Conservation (phyloP, 768 basidiomycete species). For the Trametes elegans region DNA sequence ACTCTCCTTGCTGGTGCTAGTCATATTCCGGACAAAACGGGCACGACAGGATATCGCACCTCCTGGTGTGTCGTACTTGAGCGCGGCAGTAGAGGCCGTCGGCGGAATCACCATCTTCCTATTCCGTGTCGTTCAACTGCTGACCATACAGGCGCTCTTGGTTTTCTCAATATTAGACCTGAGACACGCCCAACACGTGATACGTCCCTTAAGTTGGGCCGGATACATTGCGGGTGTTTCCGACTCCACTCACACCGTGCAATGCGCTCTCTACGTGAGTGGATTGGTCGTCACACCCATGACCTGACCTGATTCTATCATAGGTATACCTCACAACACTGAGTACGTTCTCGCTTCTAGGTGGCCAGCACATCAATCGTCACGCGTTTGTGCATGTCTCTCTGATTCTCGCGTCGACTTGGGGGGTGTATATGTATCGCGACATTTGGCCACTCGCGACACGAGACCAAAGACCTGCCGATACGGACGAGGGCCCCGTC, state of each 20-base stretch:
- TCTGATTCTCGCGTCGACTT: constrained; percentile 33
- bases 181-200: not conserved
- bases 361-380: constrained; percentile 24
- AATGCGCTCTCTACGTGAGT: not conserved
- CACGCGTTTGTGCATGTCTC: constrained; percentile 33
- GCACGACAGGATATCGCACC: too few species aligned
- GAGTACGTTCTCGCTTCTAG: constrained; percentile 29
- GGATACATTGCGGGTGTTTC: not conserved
- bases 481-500: constrained; percentile 31
- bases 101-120: not conserved
- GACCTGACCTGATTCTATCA: not conserved
- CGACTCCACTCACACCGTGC: not conserved
- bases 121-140: not conserved
- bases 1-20: too few species aligned
- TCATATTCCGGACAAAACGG: too few species aligned
- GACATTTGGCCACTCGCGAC: constrained; percentile 40
- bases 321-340: constrained; percentile 37
- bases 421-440: constrained; percentile 37
- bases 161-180: not conserved
- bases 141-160: not conserved
- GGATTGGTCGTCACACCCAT: not conserved
- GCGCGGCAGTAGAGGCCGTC: not conserved
- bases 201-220: too few species aligned
- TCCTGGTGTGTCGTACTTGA: not conserved
- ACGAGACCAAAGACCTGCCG: constrained; percentile 32